These are phyloP conservation scores for Pichia sp. DNA, from an alignment of 1,139 yeast genomes.

Conservation along the genomic window DNA sequence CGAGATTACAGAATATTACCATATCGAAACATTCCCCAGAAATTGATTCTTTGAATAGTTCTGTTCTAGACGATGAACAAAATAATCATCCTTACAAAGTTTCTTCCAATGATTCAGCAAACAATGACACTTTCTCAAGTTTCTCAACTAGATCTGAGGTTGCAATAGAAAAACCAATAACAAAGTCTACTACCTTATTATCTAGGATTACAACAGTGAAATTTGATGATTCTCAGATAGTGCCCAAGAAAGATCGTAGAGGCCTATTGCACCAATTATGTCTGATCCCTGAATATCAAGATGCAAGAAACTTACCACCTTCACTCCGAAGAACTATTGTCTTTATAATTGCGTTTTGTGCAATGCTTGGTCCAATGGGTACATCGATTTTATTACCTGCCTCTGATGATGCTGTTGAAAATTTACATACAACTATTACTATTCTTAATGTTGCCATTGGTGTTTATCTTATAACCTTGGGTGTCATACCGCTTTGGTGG, in stretches of 20 bases:
- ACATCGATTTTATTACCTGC: slow-evolving; percentile 81
- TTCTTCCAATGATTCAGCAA: neutral
- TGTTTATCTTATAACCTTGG: slow-evolving; percentile 63
- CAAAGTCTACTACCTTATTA: slow-evolving; percentile 12
- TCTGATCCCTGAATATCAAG: slow-evolving; percentile 63
- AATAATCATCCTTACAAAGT: neutral
- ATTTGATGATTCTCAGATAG: slow-evolving; percentile 27
- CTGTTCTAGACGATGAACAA: neutral
- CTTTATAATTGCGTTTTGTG: slow-evolving; percentile 62
- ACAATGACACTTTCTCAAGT: neutral
- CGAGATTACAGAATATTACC: slow-evolving; percentile 5
- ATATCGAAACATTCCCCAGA: slow-evolving; percentile 6
- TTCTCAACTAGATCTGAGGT: neutral
- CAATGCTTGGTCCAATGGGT: slow-evolving; percentile 88
- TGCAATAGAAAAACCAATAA: neutral
- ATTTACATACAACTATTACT: slow-evolving; percentile 50
- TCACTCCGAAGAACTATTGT: slow-evolving; percentile 49
- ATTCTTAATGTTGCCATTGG: slow-evolving; percentile 77
- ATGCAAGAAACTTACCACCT: slow-evolving; percentile 59
- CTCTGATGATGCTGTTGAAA: slow-evolving; percentile 49
- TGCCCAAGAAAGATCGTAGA: slow-evolving; percentile 41
- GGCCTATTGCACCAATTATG: slow-evolving; percentile 51
- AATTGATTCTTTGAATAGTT: slow-evolving; percentile 4
- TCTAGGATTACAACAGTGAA: slow-evolving; percentile 20
- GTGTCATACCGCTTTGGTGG: slow-evolving; percentile 89